These are phyloP conservation scores for Coemansia sp. DNA, from an alignment of 192 early-diverging fungal species.

Conservation along the genomic window DNA sequence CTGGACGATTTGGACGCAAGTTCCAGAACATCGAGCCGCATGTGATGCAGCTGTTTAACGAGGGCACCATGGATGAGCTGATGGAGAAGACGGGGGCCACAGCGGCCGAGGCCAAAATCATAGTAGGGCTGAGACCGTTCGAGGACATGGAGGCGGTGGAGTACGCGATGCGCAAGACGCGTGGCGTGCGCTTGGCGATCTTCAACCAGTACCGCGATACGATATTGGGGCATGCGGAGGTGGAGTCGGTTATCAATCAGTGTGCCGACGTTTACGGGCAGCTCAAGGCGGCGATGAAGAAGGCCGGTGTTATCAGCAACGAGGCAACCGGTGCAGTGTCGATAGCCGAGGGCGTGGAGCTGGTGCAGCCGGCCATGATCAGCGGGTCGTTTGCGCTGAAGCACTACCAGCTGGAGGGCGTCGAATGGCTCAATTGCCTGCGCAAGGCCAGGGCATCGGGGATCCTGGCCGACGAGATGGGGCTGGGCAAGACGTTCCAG, in stretches of 20 bases:
- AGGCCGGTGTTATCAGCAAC: constrained; percentile 36
- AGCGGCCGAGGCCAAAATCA: constrained; percentile 33
- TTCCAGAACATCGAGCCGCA: constrained; percentile 41
- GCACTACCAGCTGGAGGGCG: constrained; percentile 82
- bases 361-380: constrained; percentile 60
- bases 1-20: constrained; percentile 14
- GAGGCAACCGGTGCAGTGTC: constrained; percentile 50
- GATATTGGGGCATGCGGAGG: constrained; percentile 47
- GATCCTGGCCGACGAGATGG: constrained; percentile 83
- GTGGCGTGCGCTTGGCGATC: constrained; percentile 64
- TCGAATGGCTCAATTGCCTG: constrained; percentile 81
- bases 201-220: constrained; percentile 50
- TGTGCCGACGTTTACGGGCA: constrained; percentile 47
- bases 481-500: constrained; percentile 91
- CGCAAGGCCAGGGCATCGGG: constrained; percentile 73
- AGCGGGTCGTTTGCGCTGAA: constrained; percentile 67
- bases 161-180: constrained; percentile 53
- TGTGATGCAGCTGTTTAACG: constrained; percentile 42
- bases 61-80: constrained; percentile 25
- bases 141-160: constrained; percentile 55
- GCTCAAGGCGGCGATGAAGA: constrained; percentile 35
- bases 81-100: constrained; percentile 38
- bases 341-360: constrained; percentile 31
- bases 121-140: constrained; percentile 61
- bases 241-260: constrained; percentile 51